Evolutionary conservation across 2,329 filamentous ascomycete genomes (phyloP).

Genomic region (Penicillium carneum): DNA sequence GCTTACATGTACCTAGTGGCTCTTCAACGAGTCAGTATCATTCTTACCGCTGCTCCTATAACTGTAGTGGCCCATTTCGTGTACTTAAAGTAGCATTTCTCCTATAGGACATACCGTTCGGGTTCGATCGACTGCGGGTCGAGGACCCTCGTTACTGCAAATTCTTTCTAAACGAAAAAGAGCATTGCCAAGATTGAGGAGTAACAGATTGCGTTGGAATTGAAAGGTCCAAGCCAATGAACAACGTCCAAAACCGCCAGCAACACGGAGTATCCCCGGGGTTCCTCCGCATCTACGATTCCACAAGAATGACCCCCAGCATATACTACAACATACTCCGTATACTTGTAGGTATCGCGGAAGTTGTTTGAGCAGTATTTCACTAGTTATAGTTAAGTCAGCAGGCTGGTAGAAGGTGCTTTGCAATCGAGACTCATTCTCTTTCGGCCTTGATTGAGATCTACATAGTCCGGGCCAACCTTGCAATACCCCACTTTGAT

Average conservation of each 20-base stretch:
- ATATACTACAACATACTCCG: neutral
- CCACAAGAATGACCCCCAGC: slow-evolving; percentile 7
- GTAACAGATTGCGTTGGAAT: slow-evolving; percentile 2
- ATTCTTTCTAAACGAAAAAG: neutral
- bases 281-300: slow-evolving; percentile 12
- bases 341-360: slow-evolving; percentile 4
- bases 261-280: slow-evolving; percentile 16
- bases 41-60: no score
- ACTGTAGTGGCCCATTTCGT: no score
- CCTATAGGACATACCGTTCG: no score
- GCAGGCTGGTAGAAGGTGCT: neutral
- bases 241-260: slow-evolving; percentile 6
- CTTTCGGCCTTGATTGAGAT: neutral
- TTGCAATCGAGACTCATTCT: neutral
- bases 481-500: neutral
- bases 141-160: no score
- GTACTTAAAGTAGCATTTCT: no score
- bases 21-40: no score
- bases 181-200: neutral
- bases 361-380: neutral
- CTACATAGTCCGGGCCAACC: neutral
- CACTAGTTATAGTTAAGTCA: neutral
- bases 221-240: slow-evolving; percentile 7
- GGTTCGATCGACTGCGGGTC: no score
- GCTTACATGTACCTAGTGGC: no score